These are phyloP conservation scores for Moniliella sp. DNA, from an alignment of 1,284 basidiomycete species.

Conservation along the genomic window DNA sequence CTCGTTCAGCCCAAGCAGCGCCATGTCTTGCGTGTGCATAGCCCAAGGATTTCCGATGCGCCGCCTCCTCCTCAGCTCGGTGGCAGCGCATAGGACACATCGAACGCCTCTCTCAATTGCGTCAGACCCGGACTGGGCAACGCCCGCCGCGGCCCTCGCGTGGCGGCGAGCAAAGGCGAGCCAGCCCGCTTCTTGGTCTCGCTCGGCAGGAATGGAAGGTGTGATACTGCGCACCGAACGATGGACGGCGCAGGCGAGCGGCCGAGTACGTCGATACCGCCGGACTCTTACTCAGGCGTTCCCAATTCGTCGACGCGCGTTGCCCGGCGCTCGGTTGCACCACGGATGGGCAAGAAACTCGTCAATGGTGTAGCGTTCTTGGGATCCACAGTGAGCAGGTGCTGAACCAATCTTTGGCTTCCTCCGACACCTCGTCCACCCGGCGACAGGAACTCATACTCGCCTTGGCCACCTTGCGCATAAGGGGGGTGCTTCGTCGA, in stretches of 20 bases:
- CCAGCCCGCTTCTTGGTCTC: slow-evolving; percentile 54
- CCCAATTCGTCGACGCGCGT: too few relatives aligned
- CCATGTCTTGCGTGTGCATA: slow-evolving; percentile 32
- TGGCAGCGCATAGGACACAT: slow-evolving; percentile 97
- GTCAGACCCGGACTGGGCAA: slow-evolving; percentile 68
- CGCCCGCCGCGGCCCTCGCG: slow-evolving; percentile 36
- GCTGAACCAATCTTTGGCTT: slow-evolving; percentile 86
- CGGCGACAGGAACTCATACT: slow-evolving; percentile 92
- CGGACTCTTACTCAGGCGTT: slow-evolving; percentile 24
- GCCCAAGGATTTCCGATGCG: slow-evolving; percentile 38
- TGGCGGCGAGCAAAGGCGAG: slow-evolving; percentile 63
- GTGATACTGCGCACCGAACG: too few relatives aligned
- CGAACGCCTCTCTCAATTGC: slow-evolving; percentile 81
- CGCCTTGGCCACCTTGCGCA: slow-evolving; percentile 88
- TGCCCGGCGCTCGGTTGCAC: slow-evolving; percentile 45
- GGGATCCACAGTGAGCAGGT: slow-evolving; percentile 85
- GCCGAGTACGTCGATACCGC: slow-evolving; percentile 19
- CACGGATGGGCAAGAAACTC: slow-evolving; percentile 93
- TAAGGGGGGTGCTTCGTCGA: slow-evolving; percentile 95
- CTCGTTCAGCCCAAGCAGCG: slow-evolving; percentile 63
- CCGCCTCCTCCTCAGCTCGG: slow-evolving; percentile 94
- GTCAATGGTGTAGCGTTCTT: slow-evolving; percentile 81
- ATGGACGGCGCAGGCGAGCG: too few relatives aligned
- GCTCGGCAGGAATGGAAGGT: too few relatives aligned
- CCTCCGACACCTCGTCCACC: slow-evolving; percentile 85